Evolutionary conservation across 306 rosid genomes (phyloP).

Genomic region (Inga laurina): DNA sequence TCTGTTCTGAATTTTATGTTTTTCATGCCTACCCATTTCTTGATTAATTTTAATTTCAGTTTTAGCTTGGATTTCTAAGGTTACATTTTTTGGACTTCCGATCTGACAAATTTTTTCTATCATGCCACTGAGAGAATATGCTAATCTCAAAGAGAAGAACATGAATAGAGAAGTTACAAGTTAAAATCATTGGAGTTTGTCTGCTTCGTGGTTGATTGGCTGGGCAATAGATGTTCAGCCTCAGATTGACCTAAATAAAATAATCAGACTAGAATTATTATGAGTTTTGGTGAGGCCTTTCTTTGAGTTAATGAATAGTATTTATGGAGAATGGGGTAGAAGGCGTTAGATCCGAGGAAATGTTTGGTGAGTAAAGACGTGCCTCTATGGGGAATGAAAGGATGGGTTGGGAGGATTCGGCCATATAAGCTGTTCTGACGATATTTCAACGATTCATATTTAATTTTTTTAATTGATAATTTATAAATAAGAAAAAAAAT

Average conservation of each 20-base stretch:
- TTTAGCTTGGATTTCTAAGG: constrained; percentile 1
- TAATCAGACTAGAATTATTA: neutral
- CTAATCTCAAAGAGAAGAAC: neutral
- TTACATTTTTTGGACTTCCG: neutral
- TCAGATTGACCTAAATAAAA: constrained; percentile 28
- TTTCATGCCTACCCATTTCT: neutral
- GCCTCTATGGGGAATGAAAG: neutral
- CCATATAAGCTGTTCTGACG: too few relatives aligned
- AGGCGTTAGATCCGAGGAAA: constrained; percentile 52
- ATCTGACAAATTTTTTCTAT: neutral
- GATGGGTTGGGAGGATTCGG: too few relatives aligned
- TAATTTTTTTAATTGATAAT: too few relatives aligned
- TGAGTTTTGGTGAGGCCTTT: constrained; percentile 30
- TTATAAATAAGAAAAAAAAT: too few relatives aligned
- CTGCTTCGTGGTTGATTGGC: neutral
- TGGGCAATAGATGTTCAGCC: constrained; percentile 18
- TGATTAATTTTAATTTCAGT: neutral
- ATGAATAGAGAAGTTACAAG: neutral
- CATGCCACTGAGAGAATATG: too few relatives aligned
- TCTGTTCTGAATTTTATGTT: constrained; percentile 8
- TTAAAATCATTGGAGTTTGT: constrained; percentile 17
- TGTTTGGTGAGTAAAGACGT: constrained; percentile 44
- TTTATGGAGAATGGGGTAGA: constrained; percentile 19
- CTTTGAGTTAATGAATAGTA: constrained; percentile 26
- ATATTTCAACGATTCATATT: too few relatives aligned